These are phyloP conservation scores for Neurospora sp. DNA, from an alignment of 2,329 filamentous ascomycete species.

Conservation along the genomic window DNA sequence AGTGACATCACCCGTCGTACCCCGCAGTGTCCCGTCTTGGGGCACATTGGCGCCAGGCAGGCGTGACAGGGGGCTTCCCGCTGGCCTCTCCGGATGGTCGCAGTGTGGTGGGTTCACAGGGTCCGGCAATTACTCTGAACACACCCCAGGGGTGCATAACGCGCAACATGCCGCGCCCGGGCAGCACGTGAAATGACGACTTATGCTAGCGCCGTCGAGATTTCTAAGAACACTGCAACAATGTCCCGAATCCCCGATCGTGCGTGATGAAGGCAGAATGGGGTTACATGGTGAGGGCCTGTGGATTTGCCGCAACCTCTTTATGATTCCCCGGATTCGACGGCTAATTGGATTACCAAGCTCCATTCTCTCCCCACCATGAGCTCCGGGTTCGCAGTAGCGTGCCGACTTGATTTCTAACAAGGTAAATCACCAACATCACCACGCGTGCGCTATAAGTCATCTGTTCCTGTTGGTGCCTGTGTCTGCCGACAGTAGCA, in stretches of 20 bases:
- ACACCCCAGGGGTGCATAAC: background rate
- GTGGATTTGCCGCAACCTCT: background rate
- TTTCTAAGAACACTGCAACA: background rate
- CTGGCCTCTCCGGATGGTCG: background rate
- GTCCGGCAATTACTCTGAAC: background rate
- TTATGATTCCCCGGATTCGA: background rate
- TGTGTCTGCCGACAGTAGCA: background rate
- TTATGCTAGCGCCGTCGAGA: background rate
- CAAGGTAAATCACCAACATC: background rate
- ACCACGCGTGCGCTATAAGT: background rate
- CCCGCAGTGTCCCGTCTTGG: background rate
- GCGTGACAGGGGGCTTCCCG: background rate
- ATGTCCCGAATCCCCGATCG: background rate
- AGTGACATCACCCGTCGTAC: background rate
- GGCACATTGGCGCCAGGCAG: background rate
- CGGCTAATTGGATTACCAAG: background rate
- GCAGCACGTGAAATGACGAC: background rate
- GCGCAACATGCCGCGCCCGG: background rate
- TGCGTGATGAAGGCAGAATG: background rate
- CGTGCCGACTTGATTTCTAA: background rate
- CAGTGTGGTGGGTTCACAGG: background rate
- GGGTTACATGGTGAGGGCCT: background rate
- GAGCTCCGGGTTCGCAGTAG: background rate
- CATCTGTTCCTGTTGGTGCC: background rate
- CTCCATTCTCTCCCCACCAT: background rate